A percentile compares a stretch with the other conserved stretches of the same genome.
These are phyloP conservation scores for Cryphonectria radicalis DNA, from an alignment of 2,329 filamentous ascomycete genomes.

Conservation along the genomic window DNA sequence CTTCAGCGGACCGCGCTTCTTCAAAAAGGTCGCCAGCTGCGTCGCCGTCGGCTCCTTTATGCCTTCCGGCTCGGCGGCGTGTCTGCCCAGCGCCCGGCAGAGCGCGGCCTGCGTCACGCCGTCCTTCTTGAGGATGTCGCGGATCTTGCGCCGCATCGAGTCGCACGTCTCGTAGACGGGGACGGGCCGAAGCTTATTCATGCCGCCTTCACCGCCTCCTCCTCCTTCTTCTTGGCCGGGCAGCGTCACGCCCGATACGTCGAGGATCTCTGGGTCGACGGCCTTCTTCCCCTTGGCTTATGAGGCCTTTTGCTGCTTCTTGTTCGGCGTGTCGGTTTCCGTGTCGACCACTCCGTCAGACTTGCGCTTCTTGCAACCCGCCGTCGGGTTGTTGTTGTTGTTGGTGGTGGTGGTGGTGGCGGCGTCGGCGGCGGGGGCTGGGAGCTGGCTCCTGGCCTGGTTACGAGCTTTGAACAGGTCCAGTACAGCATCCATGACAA, in stretches of 20 bases:
- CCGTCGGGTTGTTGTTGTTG: not conserved
- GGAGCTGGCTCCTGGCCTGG: no score
- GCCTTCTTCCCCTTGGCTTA: constrained; percentile 7
- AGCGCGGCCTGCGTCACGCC: constrained; percentile 56
- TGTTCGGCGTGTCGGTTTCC: not conserved
- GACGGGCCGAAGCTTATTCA: constrained; percentile 36
- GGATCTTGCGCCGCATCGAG: constrained; percentile 60
- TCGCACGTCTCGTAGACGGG: constrained; percentile 61
- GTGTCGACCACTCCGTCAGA: no score
- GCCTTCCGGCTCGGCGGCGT: constrained; percentile 42
- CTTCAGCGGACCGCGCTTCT: constrained; percentile 49
- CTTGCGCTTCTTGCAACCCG: not conserved
- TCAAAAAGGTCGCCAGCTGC: constrained; percentile 53
- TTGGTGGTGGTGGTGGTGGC: not conserved
- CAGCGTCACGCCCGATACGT: constrained; percentile 43
- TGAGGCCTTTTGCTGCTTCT: not conserved
- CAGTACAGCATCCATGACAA: no score
- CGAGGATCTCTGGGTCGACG: constrained; percentile 24
- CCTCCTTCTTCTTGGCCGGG: constrained; percentile 49
- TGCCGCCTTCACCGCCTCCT: not conserved
- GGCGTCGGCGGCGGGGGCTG: no score
- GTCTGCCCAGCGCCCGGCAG: constrained; percentile 47
- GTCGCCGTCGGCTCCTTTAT: constrained; percentile 38
- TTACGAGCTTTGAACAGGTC: no score
- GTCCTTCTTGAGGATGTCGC: constrained; percentile 49